Evolutionary conservation across 257 asterid genomes (phyloP).

Genomic region (Nicotiana tomentosiformis): DNA sequence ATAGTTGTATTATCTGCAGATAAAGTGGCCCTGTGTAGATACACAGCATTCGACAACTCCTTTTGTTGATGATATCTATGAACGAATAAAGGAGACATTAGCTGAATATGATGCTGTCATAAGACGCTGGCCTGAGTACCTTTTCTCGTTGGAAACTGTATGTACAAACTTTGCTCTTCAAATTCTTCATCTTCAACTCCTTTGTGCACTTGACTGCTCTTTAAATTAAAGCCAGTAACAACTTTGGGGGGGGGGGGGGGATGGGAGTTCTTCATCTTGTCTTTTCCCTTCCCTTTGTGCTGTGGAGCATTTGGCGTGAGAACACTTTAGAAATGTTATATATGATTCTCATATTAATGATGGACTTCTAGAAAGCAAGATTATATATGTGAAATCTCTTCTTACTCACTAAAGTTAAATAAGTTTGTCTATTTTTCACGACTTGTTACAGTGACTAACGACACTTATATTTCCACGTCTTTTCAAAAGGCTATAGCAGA

Average conservation of each 20-base stretch:
- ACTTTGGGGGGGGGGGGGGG: not conserved
- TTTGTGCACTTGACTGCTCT: not conserved
- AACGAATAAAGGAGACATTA: constrained; percentile 66
- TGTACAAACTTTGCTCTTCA: constrained; percentile 4
- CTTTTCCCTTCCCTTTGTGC: not conserved
- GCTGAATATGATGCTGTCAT: constrained; percentile 72
- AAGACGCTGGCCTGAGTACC: constrained; percentile 92
- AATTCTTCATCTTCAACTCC: not conserved
- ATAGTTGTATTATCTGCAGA: constrained; percentile 35
- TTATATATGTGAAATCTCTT: not conserved
- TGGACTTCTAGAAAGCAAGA: not conserved
- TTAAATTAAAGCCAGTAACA: not conserved
- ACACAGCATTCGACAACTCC: constrained; percentile 49
- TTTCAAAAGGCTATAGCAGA: constrained; percentile 69
- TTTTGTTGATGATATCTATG: constrained; percentile 68
- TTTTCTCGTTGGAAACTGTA: constrained; percentile 72
- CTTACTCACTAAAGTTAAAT: not conserved
- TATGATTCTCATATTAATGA: not conserved
- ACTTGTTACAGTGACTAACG: not conserved
- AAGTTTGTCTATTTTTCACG: not conserved
- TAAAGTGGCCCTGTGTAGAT: constrained; percentile 48
- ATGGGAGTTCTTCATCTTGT: not conserved
- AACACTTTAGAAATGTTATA: not conserved
- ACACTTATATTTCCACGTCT: not conserved
- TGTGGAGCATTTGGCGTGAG: not conserved